These are phyloP conservation scores for Botryotinia globosa DNA, from an alignment of 2,329 filamentous ascomycete species.

Conservation along the genomic window DNA sequence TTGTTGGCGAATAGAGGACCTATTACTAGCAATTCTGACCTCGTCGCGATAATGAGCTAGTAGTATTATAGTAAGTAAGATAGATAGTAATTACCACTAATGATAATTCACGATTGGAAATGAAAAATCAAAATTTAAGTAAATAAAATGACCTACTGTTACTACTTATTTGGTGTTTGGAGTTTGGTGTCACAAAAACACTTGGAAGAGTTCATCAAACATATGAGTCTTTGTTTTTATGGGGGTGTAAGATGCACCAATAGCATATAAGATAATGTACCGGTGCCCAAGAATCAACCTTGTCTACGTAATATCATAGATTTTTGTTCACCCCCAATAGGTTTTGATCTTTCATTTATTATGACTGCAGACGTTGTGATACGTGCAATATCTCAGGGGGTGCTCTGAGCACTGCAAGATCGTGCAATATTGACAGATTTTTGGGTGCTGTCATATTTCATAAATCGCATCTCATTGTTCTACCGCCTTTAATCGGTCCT, in stretches of 20 bases:
- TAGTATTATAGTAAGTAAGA: background rate
- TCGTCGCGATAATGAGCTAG: background rate
- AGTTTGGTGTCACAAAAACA: rapidly evolving
- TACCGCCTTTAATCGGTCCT: no score
- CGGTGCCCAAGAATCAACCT: background rate
- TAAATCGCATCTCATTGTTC: background rate
- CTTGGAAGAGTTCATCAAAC: background rate
- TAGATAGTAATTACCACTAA: background rate
- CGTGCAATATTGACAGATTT: background rate
- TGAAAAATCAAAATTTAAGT: background rate
- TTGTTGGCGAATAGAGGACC: rapidly evolving
- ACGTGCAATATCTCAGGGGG: background rate
- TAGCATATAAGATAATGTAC: no score
- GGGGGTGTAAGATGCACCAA: no score
- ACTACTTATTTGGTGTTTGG: rapidly evolving
- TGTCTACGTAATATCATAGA: background rate
- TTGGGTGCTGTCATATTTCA: background rate
- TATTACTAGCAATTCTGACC: background rate
- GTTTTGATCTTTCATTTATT: background rate
- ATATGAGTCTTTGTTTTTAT: background rate
- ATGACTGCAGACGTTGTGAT: background rate
- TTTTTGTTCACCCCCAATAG: background rate
- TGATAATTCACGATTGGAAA: background rate
- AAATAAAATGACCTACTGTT: rapidly evolving
- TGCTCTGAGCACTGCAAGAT: background rate